Conservation (phyloP, 1,284 basidiomycete genomes). For the Cryptococcus sp. region DNA sequence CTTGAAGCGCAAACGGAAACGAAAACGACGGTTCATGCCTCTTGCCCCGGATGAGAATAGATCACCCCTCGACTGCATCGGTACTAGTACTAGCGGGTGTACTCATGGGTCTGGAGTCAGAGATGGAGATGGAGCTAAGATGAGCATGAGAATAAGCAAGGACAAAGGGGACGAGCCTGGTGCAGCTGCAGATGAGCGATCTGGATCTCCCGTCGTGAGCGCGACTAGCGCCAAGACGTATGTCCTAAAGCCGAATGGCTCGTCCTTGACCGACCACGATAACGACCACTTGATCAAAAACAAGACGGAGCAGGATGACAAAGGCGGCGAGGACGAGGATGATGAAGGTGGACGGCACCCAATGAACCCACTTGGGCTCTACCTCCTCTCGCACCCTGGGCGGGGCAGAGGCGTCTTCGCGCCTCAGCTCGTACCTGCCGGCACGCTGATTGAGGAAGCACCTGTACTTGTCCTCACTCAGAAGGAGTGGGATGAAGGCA, state of each 20-base stretch:
- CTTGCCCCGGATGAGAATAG: conserved; percentile 1
- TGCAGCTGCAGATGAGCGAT: neutral
- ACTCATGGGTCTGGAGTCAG: neutral
- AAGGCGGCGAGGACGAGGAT: neutral
- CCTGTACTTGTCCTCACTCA: conserved; percentile 78
- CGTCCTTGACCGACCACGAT: neutral
- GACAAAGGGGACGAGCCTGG: neutral
- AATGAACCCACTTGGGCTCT: conserved; percentile 48
- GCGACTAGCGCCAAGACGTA: neutral
- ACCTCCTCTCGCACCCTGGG: conserved; percentile 35
- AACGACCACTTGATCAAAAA: neutral
- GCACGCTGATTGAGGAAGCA: conserved; percentile 74
- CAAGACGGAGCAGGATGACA: neutral
- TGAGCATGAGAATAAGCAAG: neutral
- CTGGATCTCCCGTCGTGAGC: neutral
- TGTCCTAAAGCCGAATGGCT: neutral
- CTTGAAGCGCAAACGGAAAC: too few relatives aligned
- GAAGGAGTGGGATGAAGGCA: conserved; percentile 69
- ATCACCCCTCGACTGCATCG: neutral
- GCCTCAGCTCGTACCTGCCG: conserved; percentile 60
- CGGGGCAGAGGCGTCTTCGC: conserved; percentile 55
- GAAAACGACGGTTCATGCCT: neutral
- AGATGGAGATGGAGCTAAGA: neutral
- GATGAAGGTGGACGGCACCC: neutral
- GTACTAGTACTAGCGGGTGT: neutral